Percentiles rank a stretch among this genome's conserved stretches.
Conservation (phyloP, 129 eudicot species). For the Chrysanthemum lavandulifolium region DNA sequence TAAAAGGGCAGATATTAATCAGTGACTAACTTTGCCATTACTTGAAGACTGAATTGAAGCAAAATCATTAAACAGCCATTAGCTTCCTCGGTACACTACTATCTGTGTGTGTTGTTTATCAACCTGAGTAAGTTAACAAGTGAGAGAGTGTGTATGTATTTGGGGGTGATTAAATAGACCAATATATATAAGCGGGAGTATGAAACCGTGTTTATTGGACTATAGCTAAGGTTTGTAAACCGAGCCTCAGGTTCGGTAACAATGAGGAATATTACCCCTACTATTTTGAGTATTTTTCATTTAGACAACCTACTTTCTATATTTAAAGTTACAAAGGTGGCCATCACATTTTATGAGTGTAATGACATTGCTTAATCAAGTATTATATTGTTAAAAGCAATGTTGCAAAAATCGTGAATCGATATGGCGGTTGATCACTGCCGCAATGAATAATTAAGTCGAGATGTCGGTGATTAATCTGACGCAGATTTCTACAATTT, state of each 20-base stretch:
- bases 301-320: too few species aligned
- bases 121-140: constrained; percentile 17
- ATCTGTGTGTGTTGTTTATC: constrained; percentile 1
- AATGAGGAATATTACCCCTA: background rate
- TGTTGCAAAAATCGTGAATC: too few species aligned
- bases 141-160: background rate
- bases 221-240: constrained; percentile 14
- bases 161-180: background rate
- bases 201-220: constrained; percentile 12
- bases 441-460: too few species aligned
- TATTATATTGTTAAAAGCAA: too few species aligned
- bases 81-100: constrained; percentile 16
- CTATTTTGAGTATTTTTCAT: background rate
- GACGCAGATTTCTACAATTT: too few species aligned
- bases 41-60: background rate
- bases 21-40: too few species aligned
- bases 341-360: too few species aligned
- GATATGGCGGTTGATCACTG: too few species aligned
- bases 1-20: too few species aligned
- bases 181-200: constrained; percentile 24
- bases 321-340: too few species aligned
- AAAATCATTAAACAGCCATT: background rate
- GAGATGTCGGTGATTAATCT: too few species aligned
- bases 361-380: too few species aligned
- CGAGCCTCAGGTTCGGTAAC: constrained; percentile 27